Percentiles rank a stretch among this genome's conserved stretches.
These are phyloP conservation scores for Hirschfeldia incana DNA, from an alignment of 345 rosid species.

Conservation along the genomic window DNA sequence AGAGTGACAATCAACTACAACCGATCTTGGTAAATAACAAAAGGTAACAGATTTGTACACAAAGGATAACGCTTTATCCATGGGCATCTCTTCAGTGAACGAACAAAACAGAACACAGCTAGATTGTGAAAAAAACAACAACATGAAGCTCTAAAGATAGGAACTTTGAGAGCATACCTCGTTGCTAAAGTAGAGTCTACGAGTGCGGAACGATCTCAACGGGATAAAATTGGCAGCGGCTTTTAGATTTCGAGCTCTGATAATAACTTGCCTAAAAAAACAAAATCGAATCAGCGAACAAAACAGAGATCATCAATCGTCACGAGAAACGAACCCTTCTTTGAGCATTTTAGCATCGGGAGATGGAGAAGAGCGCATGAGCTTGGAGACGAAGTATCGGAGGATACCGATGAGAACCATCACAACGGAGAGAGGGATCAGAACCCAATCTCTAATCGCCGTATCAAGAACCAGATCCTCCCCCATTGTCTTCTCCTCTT, in stretches of 20 bases:
- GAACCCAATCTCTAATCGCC: conserved; percentile 98
- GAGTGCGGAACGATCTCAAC: conserved; percentile 78
- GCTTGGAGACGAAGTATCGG: conserved; percentile 76
- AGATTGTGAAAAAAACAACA: not conserved
- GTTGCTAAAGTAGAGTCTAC: conserved; percentile 76
- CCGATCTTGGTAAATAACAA: not conserved
- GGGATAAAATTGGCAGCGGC: conserved; percentile 90
- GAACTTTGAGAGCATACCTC: conserved; percentile 53
- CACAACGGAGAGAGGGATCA: conserved; percentile 91
- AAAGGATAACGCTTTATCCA: not conserved
- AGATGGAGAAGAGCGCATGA: conserved; percentile 77
- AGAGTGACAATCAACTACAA: not conserved
- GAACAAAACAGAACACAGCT: not conserved
- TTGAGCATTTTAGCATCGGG: conserved; percentile 81
- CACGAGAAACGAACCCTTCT: conserved; percentile 64
- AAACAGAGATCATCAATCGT: not conserved
- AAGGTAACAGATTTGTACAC: not conserved
- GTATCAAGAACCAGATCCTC: conserved; percentile 96
- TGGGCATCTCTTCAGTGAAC: not conserved
- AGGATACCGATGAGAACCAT: conserved; percentile 98
- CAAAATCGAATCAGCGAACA: conserved; percentile 10
- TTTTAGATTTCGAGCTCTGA: conserved; percentile 88
- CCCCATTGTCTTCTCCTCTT: conserved; percentile 66
- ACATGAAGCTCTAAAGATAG: not conserved
- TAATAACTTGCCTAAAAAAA: conserved; percentile 65